Conservation (phyloP, 1,139 yeast species). For the Blastobotrys persicus region DNA sequence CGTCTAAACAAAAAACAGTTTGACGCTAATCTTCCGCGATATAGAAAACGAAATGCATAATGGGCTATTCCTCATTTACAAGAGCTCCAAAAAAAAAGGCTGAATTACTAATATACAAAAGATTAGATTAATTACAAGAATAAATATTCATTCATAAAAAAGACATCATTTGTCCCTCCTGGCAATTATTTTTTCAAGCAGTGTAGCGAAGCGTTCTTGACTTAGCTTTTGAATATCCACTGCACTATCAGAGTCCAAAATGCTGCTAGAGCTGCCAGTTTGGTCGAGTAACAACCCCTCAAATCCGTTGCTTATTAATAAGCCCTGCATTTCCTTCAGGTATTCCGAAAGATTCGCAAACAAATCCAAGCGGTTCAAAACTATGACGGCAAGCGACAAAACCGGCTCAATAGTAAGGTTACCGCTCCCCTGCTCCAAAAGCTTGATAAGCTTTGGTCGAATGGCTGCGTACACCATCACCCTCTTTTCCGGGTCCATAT, state of each 20-base stretch:
- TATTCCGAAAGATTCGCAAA: constrained; percentile 21
- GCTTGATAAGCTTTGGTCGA: constrained; percentile 23
- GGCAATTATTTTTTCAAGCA: constrained; percentile 15
- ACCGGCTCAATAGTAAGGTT: constrained; percentile 23
- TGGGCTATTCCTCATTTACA: background rate
- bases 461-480: constrained; percentile 29
- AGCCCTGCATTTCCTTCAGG: constrained; percentile 19
- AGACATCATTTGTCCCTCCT: constrained; percentile 3
- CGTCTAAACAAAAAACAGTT: constrained; percentile 60
- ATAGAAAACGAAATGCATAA: constrained; percentile 11
- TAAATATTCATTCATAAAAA: constrained; percentile 2
- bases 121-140: constrained; percentile 3
- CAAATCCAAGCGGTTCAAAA: constrained; percentile 23
- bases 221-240: constrained; percentile 1
- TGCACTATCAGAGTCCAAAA: background rate
- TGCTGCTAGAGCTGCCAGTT: background rate
- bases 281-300: constrained; percentile 16
- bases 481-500: constrained; percentile 33
- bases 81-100: constrained; percentile 10
- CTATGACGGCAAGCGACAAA: constrained; percentile 22
- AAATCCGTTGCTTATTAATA: constrained; percentile 24
- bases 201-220: constrained; percentile 14
- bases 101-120: constrained; percentile 2
- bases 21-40: constrained; percentile 38
- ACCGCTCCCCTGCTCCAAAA: constrained; percentile 26